Base-by-base conservation (phyloP, 345 rosid genomes). In the Sonneratia alba region DNA sequence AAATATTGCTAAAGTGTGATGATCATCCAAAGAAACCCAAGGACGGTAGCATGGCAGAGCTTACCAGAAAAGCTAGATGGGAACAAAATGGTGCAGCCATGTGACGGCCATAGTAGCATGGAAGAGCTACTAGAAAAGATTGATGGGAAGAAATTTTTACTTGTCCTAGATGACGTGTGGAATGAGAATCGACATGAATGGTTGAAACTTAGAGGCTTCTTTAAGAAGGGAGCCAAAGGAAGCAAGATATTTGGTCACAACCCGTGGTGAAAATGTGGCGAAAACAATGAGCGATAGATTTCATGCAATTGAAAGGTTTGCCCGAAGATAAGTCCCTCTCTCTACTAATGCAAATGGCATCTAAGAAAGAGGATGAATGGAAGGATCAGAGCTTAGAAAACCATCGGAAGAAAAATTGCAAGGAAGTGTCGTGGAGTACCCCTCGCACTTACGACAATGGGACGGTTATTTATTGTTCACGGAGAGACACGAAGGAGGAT, bases 231-330 rank as follows among this genome's bases (percentile, higher is more conserved):
- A 3, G 74, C 61, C 1, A 61, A 22, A 38, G 74, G 67, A 40
- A 71, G 74, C 55, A 71, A 71, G 67, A 71, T 71, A 37, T 21
- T n/a, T 70, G 14, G 43, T 70, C 15, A 70, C 72, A 4, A 16
- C 72, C 1, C 72, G 72, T 0, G 4, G 5, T 36, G 2, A 0
- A 4, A 1, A 0, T 10, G 72, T 70, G 7, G 66, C 72, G 0
- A 0, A 32, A 0, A 70, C 55, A 1, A 70, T 24, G 16, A 1
- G 1, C 4, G 6, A 37, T 3, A 0, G 34, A 12, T 0, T 12
- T 0, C 0, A 37, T 37, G n/a, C 3, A 0, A 27, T 51, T 70
- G 0, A 0, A 5, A 9, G 66, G 36, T 0, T 37, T 70, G 43
- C 19, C 72, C 11, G 6, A 53, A 10, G 62, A 38, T 19, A 3